Conservation (phyloP, 2,329 filamentous ascomycete species). For the Fusarium torulosum region DNA sequence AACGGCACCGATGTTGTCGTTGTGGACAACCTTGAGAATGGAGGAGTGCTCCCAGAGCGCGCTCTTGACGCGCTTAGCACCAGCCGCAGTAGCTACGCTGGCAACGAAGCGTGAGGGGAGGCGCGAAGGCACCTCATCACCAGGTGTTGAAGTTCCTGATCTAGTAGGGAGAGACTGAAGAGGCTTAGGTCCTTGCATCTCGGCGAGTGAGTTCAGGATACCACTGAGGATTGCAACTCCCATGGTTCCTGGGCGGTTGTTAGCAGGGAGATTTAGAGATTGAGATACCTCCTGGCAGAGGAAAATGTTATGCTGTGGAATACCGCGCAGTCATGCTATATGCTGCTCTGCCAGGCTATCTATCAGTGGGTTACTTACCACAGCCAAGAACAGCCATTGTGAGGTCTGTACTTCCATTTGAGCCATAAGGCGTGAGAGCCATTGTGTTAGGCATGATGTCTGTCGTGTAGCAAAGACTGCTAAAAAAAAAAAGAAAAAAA, state of each 20-base stretch:
- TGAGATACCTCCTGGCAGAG: not conserved
- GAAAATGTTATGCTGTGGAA: not conserved
- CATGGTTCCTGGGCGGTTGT: slow-evolving; percentile 74
- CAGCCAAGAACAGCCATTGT: slow-evolving; percentile 86
- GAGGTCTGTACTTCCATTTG: slow-evolving; percentile 60
- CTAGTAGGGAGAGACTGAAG: slow-evolving; percentile 55
- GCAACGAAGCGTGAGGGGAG: slow-evolving; percentile 84
- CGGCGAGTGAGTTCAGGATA: slow-evolving; percentile 77
- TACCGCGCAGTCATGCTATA: not conserved
- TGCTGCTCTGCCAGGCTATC: not conserved
- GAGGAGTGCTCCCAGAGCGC: slow-evolving; percentile 73
- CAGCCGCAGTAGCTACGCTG: slow-evolving; percentile 78
- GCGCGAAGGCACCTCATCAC: slow-evolving; percentile 64
- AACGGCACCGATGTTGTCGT: slow-evolving; percentile 77
- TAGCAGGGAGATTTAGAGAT: slow-evolving; percentile 13
- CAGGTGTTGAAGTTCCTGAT: slow-evolving; percentile 59
- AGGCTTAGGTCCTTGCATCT: slow-evolving; percentile 61
- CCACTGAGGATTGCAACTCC: slow-evolving; percentile 86
- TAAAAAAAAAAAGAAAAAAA: not conserved
- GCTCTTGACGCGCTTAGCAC: slow-evolving; percentile 75
- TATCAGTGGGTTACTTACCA: slow-evolving; percentile 65
- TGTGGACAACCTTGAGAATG: slow-evolving; percentile 74
- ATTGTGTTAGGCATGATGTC: slow-evolving; percentile 48
- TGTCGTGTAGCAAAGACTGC: slow-evolving; percentile 23
- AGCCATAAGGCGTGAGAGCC: slow-evolving; percentile 53